Evolutionary conservation across 495 filamentous ascomycete species (phyloP).

Genomic region (Penicillium pulvis): DNA sequence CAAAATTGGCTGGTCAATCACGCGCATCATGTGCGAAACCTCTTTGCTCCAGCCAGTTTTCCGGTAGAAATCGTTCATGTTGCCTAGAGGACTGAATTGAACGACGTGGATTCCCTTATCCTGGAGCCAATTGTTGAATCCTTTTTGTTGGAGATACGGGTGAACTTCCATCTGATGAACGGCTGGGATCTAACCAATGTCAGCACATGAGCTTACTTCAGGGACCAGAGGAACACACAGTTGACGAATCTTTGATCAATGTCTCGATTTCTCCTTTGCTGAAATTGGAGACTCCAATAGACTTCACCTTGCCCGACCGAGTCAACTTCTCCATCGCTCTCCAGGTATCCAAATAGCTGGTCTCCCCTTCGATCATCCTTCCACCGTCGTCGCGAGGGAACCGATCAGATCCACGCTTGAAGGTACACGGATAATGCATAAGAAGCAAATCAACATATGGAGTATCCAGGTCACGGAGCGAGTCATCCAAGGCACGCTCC

Average conservation of each 20-base stretch:
- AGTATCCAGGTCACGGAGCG: constrained; percentile 58
- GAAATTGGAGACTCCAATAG: constrained; percentile 81
- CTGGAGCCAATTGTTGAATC: constrained; percentile 54
- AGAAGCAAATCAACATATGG: constrained; percentile 69
- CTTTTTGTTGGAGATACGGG: constrained; percentile 60
- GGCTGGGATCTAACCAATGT: constrained; percentile 48
- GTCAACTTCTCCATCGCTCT: constrained; percentile 63
- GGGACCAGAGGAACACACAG: constrained; percentile 68
- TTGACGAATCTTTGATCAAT: constrained; percentile 58
- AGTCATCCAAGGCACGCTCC: constrained; percentile 55
- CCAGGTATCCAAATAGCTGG: constrained; percentile 48
- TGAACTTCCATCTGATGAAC: constrained; percentile 66
- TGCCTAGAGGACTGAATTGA: constrained; percentile 67
- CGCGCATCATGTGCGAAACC: constrained; percentile 22
- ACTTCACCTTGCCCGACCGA: constrained; percentile 54
- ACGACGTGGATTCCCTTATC: constrained; percentile 58
- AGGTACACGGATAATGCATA: constrained; percentile 65
- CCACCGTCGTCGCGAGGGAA: constrained; percentile 44
- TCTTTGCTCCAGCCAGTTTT: constrained; percentile 37
- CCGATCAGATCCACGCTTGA: constrained; percentile 32
- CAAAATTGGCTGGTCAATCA: constrained; percentile 60
- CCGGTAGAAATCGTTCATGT: constrained; percentile 65
- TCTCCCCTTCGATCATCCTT: constrained; percentile 33
- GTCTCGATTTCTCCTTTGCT: constrained; percentile 67
- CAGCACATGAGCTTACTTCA: constrained; percentile 16